Conservation (phyloP, 1,284 basidiomycete species). For the Cystobasidium slooffiae region DNA sequence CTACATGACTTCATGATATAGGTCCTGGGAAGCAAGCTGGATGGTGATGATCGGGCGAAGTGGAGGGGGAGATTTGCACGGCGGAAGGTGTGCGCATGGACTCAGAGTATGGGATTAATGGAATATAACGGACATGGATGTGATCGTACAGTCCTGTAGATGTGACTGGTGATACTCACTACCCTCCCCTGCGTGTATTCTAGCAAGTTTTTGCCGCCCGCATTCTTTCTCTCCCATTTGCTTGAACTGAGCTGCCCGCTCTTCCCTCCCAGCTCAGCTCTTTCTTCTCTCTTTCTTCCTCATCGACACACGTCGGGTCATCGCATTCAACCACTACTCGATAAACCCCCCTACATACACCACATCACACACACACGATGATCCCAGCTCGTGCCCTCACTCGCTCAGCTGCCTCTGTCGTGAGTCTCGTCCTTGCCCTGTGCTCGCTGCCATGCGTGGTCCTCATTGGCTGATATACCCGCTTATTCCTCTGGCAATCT, state of each 20-base stretch:
- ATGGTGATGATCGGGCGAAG: not conserved
- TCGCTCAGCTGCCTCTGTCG: constrained; percentile 39
- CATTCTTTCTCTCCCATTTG: not conserved
- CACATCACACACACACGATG: constrained; percentile 17
- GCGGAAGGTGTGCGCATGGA: not conserved
- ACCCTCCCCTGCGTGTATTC: not conserved
- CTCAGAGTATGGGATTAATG: not conserved
- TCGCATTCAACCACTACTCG: not conserved
- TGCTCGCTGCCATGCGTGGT: constrained; percentile 5
- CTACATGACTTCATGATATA: too few relatives aligned
- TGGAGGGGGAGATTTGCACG: not conserved
- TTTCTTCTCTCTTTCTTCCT: constrained; percentile 15
- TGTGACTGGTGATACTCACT: not conserved
- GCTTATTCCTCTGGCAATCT: not conserved
- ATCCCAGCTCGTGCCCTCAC: constrained; percentile 36
- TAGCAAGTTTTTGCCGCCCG: constrained; percentile 2
- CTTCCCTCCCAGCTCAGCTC: constrained; percentile 12
- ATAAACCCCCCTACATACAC: not conserved
- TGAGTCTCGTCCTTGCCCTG: constrained; percentile 15
- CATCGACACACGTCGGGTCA: not conserved
- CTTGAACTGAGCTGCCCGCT: not conserved
- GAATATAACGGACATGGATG: not conserved
- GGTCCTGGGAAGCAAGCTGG: too few relatives aligned
- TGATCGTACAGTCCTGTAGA: not conserved
- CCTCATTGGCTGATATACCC: constrained; percentile 29